A percentile compares a stretch with the other conserved stretches of the same genome.
phyloP scores from a whole-genome alignment of 2,329 filamentous ascomycete species.

The Pseudopithomyces maydicus region DNA sequence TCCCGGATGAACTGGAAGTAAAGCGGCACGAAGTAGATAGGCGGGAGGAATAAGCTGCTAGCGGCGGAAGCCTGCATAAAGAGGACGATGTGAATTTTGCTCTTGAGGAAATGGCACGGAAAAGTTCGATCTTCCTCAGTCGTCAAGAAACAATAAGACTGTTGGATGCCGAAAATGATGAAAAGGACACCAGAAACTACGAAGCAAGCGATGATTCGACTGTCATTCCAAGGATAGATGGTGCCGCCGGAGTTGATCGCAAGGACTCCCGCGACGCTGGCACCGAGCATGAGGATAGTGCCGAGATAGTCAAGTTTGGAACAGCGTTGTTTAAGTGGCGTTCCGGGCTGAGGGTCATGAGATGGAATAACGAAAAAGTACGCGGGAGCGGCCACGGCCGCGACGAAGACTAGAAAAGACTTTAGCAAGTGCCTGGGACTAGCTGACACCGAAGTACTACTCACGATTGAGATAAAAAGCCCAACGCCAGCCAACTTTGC shows the following conservation, averaged over 20 bases:
- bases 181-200: background rate
- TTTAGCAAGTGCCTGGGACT: background rate
- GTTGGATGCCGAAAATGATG: background rate
- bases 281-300: slow-evolving; percentile 53
- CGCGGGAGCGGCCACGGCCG: slow-evolving; percentile 41
- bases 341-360: slow-evolving; percentile 10
- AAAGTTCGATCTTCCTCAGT: slow-evolving; percentile 52
- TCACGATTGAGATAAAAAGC: background rate
- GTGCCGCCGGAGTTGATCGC: slow-evolving; percentile 53
- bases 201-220: background rate
- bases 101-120: slow-evolving; percentile 53
- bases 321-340: slow-evolving; percentile 56
- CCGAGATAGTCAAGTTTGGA: slow-evolving; percentile 53
- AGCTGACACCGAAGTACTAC: too few relatives aligned
- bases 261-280: slow-evolving; percentile 50
- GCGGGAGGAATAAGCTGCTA: slow-evolving; percentile 2
- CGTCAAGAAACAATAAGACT: background rate
- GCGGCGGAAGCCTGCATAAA: background rate
- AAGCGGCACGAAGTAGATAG: slow-evolving; percentile 31
- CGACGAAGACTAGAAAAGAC: slow-evolving; percentile 28
- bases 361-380: background rate
- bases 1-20: slow-evolving; percentile 32
- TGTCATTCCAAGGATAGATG: slow-evolving; percentile 17
- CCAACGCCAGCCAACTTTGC: background rate
- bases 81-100: background rate